Evolutionary conservation across 2,329 filamentous ascomycete species (phyloP).

Genomic region (Calonectria pseudoturangicola): DNA sequence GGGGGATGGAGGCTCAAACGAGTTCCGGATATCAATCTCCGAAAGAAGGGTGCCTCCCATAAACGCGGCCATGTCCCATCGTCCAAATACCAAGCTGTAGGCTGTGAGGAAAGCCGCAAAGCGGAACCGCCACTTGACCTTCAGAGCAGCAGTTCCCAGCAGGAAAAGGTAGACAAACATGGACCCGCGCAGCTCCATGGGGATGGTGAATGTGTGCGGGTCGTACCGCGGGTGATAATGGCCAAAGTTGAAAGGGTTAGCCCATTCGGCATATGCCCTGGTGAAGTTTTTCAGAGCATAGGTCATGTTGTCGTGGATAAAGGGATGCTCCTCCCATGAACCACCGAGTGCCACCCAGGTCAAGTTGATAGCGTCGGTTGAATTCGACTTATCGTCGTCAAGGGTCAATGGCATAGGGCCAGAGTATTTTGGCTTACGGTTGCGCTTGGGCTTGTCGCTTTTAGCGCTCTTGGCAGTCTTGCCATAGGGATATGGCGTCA

Average conservation of each 20-base stretch:
- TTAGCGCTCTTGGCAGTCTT: not conserved
- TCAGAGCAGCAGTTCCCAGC: constrained; percentile 61
- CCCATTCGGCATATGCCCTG: constrained; percentile 62
- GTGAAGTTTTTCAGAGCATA: constrained; percentile 63
- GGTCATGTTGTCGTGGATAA: constrained; percentile 62
- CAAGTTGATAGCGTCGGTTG: constrained; percentile 57
- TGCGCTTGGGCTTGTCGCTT: constrained; percentile 20
- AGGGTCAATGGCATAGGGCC: not conserved
- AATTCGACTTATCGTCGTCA: constrained; percentile 44
- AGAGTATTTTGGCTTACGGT: not conserved
- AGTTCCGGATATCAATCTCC: constrained; percentile 59
- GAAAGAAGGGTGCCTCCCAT: constrained; percentile 61
- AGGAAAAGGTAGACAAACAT: constrained; percentile 64
- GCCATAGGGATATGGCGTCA: constrained; percentile 12
- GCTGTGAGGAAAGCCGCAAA: constrained; percentile 56
- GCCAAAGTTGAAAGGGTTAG: constrained; percentile 63
- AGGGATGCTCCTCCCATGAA: constrained; percentile 64
- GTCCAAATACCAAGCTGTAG: constrained; percentile 59
- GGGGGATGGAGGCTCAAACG: constrained; percentile 41
- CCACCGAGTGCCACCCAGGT: constrained; percentile 63
- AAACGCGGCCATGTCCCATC: constrained; percentile 65
- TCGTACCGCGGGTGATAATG: constrained; percentile 64
- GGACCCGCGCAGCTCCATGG: constrained; percentile 64
- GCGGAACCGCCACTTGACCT: constrained; percentile 58
- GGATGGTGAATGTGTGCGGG: constrained; percentile 64